Evolutionary conservation across 1,139 yeast genomes (phyloP).

Genomic region (Diutina pseudorugosa): DNA sequence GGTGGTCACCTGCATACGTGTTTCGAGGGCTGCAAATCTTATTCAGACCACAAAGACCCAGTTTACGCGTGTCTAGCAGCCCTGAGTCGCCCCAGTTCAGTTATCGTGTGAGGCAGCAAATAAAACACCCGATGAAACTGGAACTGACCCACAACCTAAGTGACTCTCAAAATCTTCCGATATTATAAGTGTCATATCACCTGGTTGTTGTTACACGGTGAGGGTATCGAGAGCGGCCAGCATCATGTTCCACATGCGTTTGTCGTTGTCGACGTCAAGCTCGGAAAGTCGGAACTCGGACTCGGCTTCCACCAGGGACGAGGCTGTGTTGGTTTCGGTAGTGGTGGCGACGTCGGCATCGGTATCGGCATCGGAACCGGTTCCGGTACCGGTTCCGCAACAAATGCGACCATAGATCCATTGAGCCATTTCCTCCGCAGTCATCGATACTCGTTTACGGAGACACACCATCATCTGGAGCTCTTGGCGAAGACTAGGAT

Average conservation of each 20-base stretch:
- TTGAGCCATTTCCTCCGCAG: background rate
- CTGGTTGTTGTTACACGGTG: background rate
- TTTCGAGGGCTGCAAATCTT: too few relatives aligned
- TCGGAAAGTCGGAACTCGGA: background rate
- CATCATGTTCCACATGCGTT: background rate
- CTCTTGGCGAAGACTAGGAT: background rate
- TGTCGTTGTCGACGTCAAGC: background rate
- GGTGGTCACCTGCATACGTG: too few relatives aligned
- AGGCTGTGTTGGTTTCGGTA: background rate
- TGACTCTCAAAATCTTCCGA: too few relatives aligned
- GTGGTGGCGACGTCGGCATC: background rate
- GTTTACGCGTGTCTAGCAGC: too few relatives aligned
- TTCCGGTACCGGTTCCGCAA: too few relatives aligned
- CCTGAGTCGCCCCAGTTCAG: too few relatives aligned
- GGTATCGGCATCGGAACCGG: too few relatives aligned
- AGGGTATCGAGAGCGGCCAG: background rate
- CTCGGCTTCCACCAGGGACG: background rate
- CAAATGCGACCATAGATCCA: background rate
- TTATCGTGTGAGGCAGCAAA: too few relatives aligned
- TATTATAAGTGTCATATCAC: too few relatives aligned
- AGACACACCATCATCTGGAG: background rate
- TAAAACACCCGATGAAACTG: too few relatives aligned
- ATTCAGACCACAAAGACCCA: too few relatives aligned
- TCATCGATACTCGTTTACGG: background rate
- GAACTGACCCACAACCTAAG: too few relatives aligned